A percentile compares a stretch with the other conserved stretches of the same genome.
Conservation (phyloP, 208 protist genomes). For the Leishmania major region DNA sequence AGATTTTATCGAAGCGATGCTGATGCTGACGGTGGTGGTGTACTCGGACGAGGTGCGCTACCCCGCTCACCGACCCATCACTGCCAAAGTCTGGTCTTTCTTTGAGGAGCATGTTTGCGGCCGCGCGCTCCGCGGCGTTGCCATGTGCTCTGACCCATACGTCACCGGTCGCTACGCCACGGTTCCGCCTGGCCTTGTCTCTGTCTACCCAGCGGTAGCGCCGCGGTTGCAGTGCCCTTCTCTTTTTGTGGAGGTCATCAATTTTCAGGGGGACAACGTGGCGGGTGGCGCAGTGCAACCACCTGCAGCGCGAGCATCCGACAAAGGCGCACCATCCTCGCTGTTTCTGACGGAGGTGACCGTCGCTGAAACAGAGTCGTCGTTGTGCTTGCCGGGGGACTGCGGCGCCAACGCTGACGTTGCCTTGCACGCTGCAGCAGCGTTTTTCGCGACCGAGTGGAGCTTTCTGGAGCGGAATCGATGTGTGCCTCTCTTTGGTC, state of each 20-base stretch:
- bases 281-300: background rate
- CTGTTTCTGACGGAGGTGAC: conserved; percentile 25
- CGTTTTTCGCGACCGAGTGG: conserved; percentile 25
- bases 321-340: background rate
- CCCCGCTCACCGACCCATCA: conserved; percentile 63
- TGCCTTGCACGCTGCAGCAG: conserved; percentile 14
- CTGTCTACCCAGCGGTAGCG: conserved; percentile 20
- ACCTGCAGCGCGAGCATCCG: background rate
- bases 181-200: conserved; percentile 30
- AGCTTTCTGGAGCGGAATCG: conserved; percentile 30
- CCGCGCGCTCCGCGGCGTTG: conserved; percentile 12
- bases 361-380: background rate
- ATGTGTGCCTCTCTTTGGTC: conserved; percentile 26
- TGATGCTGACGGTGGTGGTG: conserved; percentile 83
- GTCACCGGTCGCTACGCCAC: conserved; percentile 22
- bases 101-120: conserved; percentile 70
- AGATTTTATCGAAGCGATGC: conserved; percentile 76
- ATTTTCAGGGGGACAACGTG: background rate
- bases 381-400: background rate
- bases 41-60: conserved; percentile 67
- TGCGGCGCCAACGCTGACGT: background rate
- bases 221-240: conserved; percentile 19
- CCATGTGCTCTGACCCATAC: conserved; percentile 40
- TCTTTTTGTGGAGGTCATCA: conserved; percentile 29
- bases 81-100: conserved; percentile 80